Evolutionary conservation across 2,329 filamentous ascomycete genomes (phyloP).

Genomic region (Huntiella decipiens): DNA sequence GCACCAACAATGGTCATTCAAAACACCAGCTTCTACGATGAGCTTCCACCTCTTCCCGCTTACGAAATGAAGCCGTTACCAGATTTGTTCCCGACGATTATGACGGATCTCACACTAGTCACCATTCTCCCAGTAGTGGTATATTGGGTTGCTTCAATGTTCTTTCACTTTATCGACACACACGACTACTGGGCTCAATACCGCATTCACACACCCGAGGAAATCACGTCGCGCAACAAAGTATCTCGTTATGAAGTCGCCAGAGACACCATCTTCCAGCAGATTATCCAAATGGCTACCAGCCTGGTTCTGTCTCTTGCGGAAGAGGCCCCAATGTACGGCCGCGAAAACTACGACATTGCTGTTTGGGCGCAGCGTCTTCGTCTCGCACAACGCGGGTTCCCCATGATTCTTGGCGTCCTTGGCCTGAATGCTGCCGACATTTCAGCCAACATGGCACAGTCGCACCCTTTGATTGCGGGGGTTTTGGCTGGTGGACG

Average conservation of each 20-base stretch:
- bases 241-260: conserved; percentile 71
- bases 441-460: conserved; percentile 56
- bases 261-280: conserved; percentile 80
- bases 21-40: conserved; percentile 32
- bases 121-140: conserved; percentile 59
- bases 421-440: conserved; percentile 59
- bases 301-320: conserved; percentile 48
- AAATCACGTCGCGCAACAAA: conserved; percentile 73
- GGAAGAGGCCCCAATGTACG: conserved; percentile 54
- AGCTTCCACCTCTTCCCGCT: conserved; percentile 65
- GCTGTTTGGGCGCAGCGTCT: conserved; percentile 77
- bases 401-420: conserved; percentile 51
- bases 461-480: conserved; percentile 54
- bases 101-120: conserved; percentile 65
- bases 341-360: conserved; percentile 69
- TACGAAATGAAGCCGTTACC: conserved; percentile 54
- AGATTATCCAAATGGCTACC: conserved; percentile 66
- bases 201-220: conserved; percentile 83
- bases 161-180: conserved; percentile 76
- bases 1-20: conserved; percentile 29
- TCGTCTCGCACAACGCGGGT: conserved; percentile 55
- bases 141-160: conserved; percentile 72
- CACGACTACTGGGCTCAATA: conserved; percentile 79
- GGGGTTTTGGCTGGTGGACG: conserved; percentile 60
- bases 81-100: conserved; percentile 48